These are phyloP conservation scores for Sesbania bispinosa DNA, from an alignment of 306 rosid genomes.

Conservation along the genomic window DNA sequence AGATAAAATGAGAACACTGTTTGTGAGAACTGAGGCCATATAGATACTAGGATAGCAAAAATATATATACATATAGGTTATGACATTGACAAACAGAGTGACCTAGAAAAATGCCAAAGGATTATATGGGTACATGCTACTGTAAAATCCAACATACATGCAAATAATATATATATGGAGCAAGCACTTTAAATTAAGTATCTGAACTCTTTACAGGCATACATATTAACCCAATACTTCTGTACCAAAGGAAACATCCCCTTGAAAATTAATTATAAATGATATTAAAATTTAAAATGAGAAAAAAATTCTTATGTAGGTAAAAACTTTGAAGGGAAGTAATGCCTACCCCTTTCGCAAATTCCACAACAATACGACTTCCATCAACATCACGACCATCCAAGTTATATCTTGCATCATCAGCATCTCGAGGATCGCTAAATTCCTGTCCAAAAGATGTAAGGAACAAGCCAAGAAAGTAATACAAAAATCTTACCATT, in stretches of 20 bases:
- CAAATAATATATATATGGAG: neutral
- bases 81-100: too few relatives aligned
- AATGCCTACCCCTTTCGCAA: constrained; percentile 62
- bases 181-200: neutral
- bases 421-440: constrained; percentile 70
- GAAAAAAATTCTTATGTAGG: neutral
- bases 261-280: too few relatives aligned
- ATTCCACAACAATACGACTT: constrained; percentile 57
- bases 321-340: neutral
- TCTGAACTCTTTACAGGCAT: neutral
- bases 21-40: neutral
- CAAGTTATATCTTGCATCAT: constrained; percentile 66
- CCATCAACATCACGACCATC: constrained; percentile 67
- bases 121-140: too few relatives aligned
- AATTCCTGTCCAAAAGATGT: constrained; percentile 54
- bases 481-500: constrained; percentile 19
- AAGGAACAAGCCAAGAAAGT: constrained; percentile 24
- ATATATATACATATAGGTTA: too few relatives aligned
- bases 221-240: neutral
- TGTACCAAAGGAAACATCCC: neutral
- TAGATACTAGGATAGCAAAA: too few relatives aligned
- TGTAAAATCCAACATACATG: neutral
- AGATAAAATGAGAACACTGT: neutral
- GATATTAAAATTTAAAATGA: too few relatives aligned
- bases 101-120: too few relatives aligned